Conservation (phyloP, 768 basidiomycete species). For the Paxillus involutus region DNA sequence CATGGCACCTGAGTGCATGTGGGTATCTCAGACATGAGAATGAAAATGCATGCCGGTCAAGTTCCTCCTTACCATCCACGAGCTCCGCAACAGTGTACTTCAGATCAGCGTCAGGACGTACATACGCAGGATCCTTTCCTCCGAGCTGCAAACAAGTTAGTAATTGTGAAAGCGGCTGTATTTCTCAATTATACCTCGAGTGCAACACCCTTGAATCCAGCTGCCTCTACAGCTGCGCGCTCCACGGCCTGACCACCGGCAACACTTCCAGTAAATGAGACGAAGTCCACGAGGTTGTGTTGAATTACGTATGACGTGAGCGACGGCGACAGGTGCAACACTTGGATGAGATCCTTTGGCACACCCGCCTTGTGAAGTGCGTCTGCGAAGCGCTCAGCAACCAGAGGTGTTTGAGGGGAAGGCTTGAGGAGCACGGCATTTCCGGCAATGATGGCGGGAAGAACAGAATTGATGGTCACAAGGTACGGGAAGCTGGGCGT, state of each 20-base stretch:
- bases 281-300: conserved; percentile 71
- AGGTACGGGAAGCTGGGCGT: conserved; percentile 79
- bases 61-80: conserved; percentile 69
- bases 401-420: conserved; percentile 92
- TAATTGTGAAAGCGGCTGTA: neutral
- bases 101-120: conserved; percentile 82
- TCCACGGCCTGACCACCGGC: conserved; percentile 73
- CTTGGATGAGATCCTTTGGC: conserved; percentile 70
- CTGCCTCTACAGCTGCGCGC: conserved; percentile 60
- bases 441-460: conserved; percentile 89
- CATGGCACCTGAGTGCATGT: conserved; percentile 61
- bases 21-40: neutral
- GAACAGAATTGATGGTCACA: conserved; percentile 84
- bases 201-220: conserved; percentile 82
- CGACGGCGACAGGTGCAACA: conserved; percentile 68
- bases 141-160: conserved; percentile 64
- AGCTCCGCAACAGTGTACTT: conserved; percentile 82
- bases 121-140: conserved; percentile 98
- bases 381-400: conserved; percentile 74
- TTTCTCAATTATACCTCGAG: conserved; percentile 59
- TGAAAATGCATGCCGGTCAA: neutral
- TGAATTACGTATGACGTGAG: conserved; percentile 61
- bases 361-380: conserved; percentile 78
- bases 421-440: conserved; percentile 93
- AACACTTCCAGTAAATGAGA: conserved; percentile 92